Percentiles rank a stretch among this genome's conserved stretches.
phyloP scores from a whole-genome alignment of 2,329 filamentous ascomycete genomes.

The Neophaeococcomyces mojaviensis region DNA sequence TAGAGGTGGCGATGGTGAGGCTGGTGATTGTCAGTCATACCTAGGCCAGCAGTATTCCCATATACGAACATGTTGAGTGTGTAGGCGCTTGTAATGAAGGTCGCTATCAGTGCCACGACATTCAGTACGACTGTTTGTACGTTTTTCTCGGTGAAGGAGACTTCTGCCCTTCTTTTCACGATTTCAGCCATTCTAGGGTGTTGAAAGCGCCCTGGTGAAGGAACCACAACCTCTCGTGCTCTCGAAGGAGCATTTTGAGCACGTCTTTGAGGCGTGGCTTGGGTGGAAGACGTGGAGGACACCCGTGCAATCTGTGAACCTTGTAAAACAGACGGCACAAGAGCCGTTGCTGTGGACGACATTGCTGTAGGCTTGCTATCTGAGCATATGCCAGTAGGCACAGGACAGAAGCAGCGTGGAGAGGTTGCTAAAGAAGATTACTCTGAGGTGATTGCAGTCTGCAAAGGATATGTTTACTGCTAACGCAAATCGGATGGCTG shows the following conservation, averaged over 20 bases:
- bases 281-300: neutral
- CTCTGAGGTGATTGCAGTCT: neutral
- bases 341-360: conserved; percentile 4
- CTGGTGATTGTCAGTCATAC: conserved; percentile 24
- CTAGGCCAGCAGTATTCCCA: conserved; percentile 13
- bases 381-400: neutral
- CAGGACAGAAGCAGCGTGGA: too few relatives aligned
- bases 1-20: conserved; percentile 26
- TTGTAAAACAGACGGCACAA: neutral
- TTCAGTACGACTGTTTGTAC: conserved; percentile 65
- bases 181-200: conserved; percentile 88
- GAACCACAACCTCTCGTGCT: conserved; percentile 9
- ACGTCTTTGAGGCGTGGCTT: neutral
- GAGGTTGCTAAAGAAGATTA: neutral
- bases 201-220: conserved; percentile 69
- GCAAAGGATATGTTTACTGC: too few relatives aligned
- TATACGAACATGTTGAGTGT: conserved; percentile 18
- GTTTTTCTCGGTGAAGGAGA: conserved; percentile 72
- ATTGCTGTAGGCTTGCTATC: neutral
- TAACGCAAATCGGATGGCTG: too few relatives aligned
- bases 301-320: neutral
- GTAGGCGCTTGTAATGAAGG: conserved; percentile 34
- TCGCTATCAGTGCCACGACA: conserved; percentile 44
- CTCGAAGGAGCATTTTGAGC: neutral
- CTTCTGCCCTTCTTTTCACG: conserved; percentile 67